phyloP scores from a whole-genome alignment of 176 grass and related monocot species.

The Tillandsia leiboldiana region DNA sequence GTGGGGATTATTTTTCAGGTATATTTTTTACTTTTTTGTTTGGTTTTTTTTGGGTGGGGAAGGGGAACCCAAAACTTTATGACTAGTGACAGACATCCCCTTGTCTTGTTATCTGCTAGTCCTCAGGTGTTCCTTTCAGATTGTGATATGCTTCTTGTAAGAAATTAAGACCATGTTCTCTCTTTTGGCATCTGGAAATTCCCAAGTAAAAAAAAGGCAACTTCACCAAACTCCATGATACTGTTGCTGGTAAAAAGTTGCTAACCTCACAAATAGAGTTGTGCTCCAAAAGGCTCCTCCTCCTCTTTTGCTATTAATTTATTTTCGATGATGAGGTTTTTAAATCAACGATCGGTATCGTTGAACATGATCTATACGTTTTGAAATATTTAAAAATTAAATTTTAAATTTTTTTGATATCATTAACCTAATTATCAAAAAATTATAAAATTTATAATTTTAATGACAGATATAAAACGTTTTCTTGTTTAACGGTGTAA shows the following conservation, averaged over 20 bases:
- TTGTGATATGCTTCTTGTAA: background rate
- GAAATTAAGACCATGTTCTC: background rate
- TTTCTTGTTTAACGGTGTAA: too few species aligned
- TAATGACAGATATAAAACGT: too few species aligned
- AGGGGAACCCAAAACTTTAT: background rate
- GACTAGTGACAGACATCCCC: background rate
- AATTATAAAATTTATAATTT: too few species aligned
- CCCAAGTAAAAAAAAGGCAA: background rate
- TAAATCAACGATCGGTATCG: too few species aligned
- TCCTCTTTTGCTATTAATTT: too few species aligned
- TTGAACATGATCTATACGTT: too few species aligned
- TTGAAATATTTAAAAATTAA: too few species aligned
- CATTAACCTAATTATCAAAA: too few species aligned
- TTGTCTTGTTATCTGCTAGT: background rate
- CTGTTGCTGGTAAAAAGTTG: background rate
- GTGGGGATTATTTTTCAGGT: background rate
- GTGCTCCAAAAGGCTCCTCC: too few species aligned
- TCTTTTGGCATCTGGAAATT: background rate
- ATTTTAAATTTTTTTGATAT: too few species aligned
- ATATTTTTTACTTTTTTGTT: background rate
- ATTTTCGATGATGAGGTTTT: too few species aligned
- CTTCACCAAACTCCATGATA: background rate
- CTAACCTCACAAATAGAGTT: too few species aligned
- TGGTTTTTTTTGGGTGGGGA: background rate
- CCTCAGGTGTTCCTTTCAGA: background rate